phyloP scores from a whole-genome alignment of 768 basidiomycete genomes.

The Cantharellus anzutake region DNA sequence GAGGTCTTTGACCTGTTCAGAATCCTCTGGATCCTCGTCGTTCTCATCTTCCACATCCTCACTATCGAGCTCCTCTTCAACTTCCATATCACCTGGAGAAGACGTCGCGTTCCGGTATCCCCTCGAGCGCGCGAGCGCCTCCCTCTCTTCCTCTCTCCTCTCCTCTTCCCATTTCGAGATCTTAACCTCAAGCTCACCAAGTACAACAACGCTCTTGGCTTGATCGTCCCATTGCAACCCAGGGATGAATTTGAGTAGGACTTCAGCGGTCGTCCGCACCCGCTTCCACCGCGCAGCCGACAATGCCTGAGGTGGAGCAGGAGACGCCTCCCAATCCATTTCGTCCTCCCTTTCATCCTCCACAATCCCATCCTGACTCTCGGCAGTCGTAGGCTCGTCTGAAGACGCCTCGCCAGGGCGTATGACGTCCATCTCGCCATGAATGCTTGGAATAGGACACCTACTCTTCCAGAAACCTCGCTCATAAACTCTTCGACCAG shows the following conservation, averaged over 20 bases:
- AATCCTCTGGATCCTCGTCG: slow-evolving; percentile 46
- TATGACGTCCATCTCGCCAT: slow-evolving; percentile 62
- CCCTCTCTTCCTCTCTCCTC: slow-evolving; percentile 47
- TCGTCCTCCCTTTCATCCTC: slow-evolving; percentile 51
- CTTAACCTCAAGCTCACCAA: slow-evolving; percentile 48
- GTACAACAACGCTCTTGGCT: slow-evolving; percentile 35
- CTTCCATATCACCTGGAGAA: slow-evolving; percentile 32
- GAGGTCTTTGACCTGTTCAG: slow-evolving; percentile 55
- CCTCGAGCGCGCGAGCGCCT: slow-evolving; percentile 13
- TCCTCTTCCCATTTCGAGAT: slow-evolving; percentile 50
- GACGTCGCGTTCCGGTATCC: slow-evolving; percentile 14
- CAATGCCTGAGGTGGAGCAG: background rate
- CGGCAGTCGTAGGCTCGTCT: slow-evolving; percentile 13
- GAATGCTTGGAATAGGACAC: slow-evolving; percentile 27
- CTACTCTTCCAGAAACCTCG: slow-evolving; percentile 85
- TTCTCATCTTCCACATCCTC: slow-evolving; percentile 22
- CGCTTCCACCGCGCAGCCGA: slow-evolving; percentile 49
- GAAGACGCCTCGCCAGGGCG: slow-evolving; percentile 18
- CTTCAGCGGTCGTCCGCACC: slow-evolving; percentile 46
- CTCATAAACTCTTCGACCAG: slow-evolving; percentile 74
- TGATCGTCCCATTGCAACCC: slow-evolving; percentile 38
- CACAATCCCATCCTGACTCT: slow-evolving; percentile 52
- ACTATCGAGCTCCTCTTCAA: slow-evolving; percentile 34
- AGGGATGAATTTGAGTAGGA: slow-evolving; percentile 46
- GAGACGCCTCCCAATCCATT: slow-evolving; percentile 13